Evolutionary conservation across 495 filamentous ascomycete species (phyloP).

Genomic region (Darksidea phi): DNA sequence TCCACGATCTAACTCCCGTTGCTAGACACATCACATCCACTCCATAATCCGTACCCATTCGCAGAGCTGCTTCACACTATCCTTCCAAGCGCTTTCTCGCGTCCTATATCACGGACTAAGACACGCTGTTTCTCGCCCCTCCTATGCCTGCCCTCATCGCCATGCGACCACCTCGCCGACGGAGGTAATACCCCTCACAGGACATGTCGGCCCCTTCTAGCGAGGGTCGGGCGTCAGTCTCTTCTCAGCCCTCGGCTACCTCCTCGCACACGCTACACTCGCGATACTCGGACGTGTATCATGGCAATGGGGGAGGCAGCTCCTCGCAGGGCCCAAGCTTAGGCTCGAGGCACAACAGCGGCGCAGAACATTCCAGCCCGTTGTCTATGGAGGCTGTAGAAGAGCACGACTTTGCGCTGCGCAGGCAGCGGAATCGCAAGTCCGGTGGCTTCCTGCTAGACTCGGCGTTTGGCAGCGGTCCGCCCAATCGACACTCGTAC

Average conservation of each 20-base stretch:
- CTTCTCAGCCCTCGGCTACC: constrained; percentile 19
- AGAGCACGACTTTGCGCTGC: constrained; percentile 28
- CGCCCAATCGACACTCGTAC: constrained; percentile 9
- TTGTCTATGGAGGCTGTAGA: constrained; percentile 13
- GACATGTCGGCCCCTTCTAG: constrained; percentile 31
- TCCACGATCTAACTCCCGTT: not conserved
- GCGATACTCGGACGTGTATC: constrained; percentile 19
- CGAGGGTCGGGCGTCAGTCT: constrained; percentile 25
- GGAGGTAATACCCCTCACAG: constrained; percentile 3
- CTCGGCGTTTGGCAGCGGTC: constrained; percentile 27
- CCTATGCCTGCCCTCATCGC: not conserved
- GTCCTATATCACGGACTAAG: not conserved
- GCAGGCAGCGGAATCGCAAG: constrained; percentile 25
- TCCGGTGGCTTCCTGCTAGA: constrained; percentile 44
- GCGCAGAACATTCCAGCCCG: not conserved
- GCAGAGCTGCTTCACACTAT: not conserved
- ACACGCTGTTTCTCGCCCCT: not conserved
- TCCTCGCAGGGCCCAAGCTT: constrained; percentile 18
- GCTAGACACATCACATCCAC: not conserved
- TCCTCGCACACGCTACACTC: constrained; percentile 28
- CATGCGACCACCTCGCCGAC: constrained; percentile 2
- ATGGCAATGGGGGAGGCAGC: constrained; percentile 33
- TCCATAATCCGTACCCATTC: not conserved
- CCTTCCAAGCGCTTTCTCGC: not conserved
- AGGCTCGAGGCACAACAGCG: constrained; percentile 12